A percentile compares a stretch with the other conserved stretches of the same genome.
Evolutionary conservation across 2,329 filamentous ascomycete species (phyloP).

Genomic region (Cladophialophora chaetospira): DNA sequence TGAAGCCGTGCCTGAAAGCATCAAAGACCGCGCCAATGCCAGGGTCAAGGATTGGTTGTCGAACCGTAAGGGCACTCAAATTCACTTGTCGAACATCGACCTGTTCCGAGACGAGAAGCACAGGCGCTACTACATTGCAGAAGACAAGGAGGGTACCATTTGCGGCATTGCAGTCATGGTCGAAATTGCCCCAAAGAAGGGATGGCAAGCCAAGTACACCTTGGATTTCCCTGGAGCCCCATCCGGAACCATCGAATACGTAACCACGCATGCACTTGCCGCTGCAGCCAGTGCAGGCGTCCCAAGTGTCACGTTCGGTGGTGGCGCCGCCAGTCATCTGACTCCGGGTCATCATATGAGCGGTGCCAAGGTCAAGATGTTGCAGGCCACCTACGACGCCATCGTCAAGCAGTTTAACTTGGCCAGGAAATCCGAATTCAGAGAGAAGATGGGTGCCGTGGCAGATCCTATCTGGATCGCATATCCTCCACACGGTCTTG

Average conservation of each 20-base stretch:
- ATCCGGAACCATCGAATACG: constrained; percentile 82
- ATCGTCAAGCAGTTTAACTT: constrained; percentile 80
- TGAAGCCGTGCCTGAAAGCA: constrained; percentile 63
- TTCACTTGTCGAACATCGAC: constrained; percentile 85
- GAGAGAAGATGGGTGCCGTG: constrained; percentile 82
- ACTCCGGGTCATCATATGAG: constrained; percentile 79
- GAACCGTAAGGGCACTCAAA: constrained; percentile 78
- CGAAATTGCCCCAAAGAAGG: constrained; percentile 75
- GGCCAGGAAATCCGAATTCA: constrained; percentile 82
- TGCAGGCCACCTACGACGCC: constrained; percentile 79
- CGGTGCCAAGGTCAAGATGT: constrained; percentile 76
- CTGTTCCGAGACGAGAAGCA: constrained; percentile 85
- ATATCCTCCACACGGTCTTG: constrained; percentile 83
- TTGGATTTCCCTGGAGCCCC: constrained; percentile 86
- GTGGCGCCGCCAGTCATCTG: constrained; percentile 73
- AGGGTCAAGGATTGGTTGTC: constrained; percentile 78
- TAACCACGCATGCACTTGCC: constrained; percentile 73
- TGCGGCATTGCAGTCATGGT: constrained; percentile 79
- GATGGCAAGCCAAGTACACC: constrained; percentile 96
- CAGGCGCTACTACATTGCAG: constrained; percentile 81
- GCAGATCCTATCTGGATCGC: constrained; percentile 88
- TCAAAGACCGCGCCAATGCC: constrained; percentile 69
- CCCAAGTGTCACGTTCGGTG: constrained; percentile 79
- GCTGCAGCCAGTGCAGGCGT: constrained; percentile 60
- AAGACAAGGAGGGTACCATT: constrained; percentile 71